Evolutionary conservation across 208 protist genomes (phyloP).

Genomic region (Acanthamoeba royreba): DNA sequence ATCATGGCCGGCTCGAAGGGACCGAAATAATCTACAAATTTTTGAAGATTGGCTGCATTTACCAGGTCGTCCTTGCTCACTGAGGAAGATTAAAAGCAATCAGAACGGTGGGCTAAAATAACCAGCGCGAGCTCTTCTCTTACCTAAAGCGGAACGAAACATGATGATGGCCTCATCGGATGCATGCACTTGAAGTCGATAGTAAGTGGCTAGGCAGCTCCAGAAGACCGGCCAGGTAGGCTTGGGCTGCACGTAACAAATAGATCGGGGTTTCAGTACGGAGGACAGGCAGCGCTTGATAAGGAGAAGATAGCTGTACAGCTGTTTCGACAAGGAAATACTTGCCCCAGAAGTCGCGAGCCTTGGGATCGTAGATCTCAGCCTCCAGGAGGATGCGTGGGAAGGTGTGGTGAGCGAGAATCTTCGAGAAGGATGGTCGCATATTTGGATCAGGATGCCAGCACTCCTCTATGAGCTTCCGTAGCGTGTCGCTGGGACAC

Average conservation of each 20-base stretch:
- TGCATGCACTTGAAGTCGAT: neutral
- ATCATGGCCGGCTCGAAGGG: conserved; percentile 22
- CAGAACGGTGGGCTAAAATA: too few species aligned
- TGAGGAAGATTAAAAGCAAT: too few species aligned
- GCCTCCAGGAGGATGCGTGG: conserved; percentile 1
- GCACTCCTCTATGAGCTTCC: neutral
- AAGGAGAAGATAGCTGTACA: neutral
- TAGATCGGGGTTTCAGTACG: neutral
- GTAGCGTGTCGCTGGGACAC: neutral
- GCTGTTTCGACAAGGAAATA: conserved; percentile 27
- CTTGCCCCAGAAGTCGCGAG: conserved; percentile 1
- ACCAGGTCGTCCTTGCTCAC: conserved; percentile 5
- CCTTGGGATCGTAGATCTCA: neutral
- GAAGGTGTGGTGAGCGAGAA: neutral
- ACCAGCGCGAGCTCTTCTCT: neutral
- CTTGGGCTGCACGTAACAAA: neutral
- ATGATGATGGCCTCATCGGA: conserved; percentile 39
- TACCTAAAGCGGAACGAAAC: neutral
- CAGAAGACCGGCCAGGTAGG: conserved; percentile 10
- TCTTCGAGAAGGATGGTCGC: neutral
- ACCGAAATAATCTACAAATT: conserved; percentile 32
- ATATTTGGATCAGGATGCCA: neutral
- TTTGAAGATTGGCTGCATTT: neutral
- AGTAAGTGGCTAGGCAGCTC: neutral
- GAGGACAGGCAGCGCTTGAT: neutral